These are phyloP conservation scores for Coccomyxa subellipsoidea DNA, from an alignment of 163 green algal species.

Conservation along the genomic window DNA sequence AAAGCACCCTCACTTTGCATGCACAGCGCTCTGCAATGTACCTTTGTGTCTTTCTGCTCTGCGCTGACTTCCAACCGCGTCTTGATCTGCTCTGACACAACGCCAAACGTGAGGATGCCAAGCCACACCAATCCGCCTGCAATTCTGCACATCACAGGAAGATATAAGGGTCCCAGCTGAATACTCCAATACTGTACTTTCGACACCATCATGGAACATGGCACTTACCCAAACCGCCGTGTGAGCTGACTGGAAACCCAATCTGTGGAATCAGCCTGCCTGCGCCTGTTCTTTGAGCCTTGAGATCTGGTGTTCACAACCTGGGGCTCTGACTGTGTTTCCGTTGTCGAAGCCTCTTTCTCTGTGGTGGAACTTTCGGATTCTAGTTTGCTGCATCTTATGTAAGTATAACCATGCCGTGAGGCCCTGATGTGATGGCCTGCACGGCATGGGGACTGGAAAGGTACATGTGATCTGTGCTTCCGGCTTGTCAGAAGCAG, in stretches of 20 bases:
- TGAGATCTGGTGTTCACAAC: neutral
- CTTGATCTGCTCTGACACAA: slow-evolving; percentile 86
- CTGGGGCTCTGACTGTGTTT: neutral
- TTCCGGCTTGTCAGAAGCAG: neutral
- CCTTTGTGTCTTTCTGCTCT: slow-evolving; percentile 49
- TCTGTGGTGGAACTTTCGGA: neutral
- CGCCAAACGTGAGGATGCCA: slow-evolving; percentile 75
- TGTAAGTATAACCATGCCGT: neutral
- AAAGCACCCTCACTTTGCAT: too few species aligned
- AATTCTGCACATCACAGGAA: slow-evolving; percentile 40
- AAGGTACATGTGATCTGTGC: neutral
- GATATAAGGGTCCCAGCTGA: too few species aligned
- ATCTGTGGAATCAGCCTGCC: neutral
- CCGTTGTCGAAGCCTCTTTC: neutral
- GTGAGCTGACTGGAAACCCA: neutral
- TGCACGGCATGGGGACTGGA: neutral
- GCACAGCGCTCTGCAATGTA: slow-evolving; percentile 5
- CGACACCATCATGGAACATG: neutral
- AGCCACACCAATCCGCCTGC: slow-evolving; percentile 81
- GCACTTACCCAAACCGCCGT: neutral
- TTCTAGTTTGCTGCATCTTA: neutral
- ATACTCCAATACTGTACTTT: too few species aligned
- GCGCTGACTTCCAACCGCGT: slow-evolving; percentile 76
- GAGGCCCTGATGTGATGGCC: neutral
- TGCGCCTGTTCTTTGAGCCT: neutral